Base-by-base conservation (phyloP, 768 basidiomycete genomes). In the Lyophyllum shimeji region DNA sequence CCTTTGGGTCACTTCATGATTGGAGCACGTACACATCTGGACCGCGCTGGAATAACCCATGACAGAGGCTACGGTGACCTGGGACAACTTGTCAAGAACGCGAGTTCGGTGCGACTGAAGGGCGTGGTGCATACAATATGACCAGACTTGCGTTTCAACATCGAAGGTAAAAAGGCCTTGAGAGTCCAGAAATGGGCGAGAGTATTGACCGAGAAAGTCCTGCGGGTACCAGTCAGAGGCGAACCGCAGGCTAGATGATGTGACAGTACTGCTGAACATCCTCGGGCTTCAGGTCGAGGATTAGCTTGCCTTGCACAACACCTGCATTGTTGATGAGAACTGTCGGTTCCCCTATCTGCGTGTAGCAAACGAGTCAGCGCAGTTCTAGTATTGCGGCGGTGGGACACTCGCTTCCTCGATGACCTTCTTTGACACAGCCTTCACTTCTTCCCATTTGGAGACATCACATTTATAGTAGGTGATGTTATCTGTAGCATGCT, bases 311-410 rank as follows among this genome's bases (percentile, higher is more conserved):
- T 71, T 95, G 91, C 23, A 90, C 92, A 55, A 97, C 86, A 18
- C 95, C 97, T 0, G 96, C 97, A 66, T 96, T 98, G 74, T 98
- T 98, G 63, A 99, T 77, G 21, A 99, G 74, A 37, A 98, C 81
- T 0, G 97, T 97, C 0, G 92, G 92, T 56, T 90, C 80, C 2
- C 93, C 95, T 50, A 96, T 78, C 92, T 95, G 62, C 29, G 12
- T 3, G 9, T 24, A 21, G 50, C 44, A 24, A 46, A 42, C 13
- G 2, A 45, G 27, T 43, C 44, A 46, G 50, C 46, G 27, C 56
- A 58, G 21, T 53, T 31, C 24, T 37, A 7, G 34, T 24, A 20
- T 11, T 25, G n/a, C 7, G 5, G n/a, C n/a, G 46, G n/a, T 5
- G 24, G 48, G 45, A 23, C 9, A 29, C 72, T 60, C 57, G 93